Conservation (phyloP, 1,139 yeast genomes). For the Debaryomyces fabryi region DNA sequence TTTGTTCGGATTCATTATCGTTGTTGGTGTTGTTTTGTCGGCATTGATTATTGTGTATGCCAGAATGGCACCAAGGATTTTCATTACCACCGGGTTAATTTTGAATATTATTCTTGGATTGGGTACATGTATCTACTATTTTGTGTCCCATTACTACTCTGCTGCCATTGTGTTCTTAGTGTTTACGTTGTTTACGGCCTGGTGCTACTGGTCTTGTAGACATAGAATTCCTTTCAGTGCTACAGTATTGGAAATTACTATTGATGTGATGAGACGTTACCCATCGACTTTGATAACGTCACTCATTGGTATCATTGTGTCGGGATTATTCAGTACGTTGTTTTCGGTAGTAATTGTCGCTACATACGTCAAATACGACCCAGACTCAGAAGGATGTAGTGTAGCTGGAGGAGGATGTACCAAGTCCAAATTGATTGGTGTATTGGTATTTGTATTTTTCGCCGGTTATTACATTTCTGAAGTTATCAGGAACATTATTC, state of each 20-base stretch:
- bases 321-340: constrained; percentile 66
- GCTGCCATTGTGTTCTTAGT: constrained; percentile 78
- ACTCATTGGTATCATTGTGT: constrained; percentile 62
- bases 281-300: constrained; percentile 73
- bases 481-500: constrained; percentile 81
- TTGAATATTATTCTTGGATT: constrained; percentile 69
- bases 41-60: constrained; percentile 60
- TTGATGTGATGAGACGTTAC: constrained; percentile 71
- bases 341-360: constrained; percentile 73
- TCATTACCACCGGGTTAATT: constrained; percentile 71
- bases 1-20: constrained; percentile 67
- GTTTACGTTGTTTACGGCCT: constrained; percentile 64
- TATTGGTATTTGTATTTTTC: constrained; percentile 70
- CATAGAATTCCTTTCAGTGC: constrained; percentile 74
- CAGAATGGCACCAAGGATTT: constrained; percentile 62
- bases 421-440: constrained; percentile 66
- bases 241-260: constrained; percentile 67
- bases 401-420: constrained; percentile 70
- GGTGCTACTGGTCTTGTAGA: constrained; percentile 75
- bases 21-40: constrained; percentile 63
- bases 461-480: constrained; percentile 88
- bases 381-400: constrained; percentile 37
- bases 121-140: constrained; percentile 75
- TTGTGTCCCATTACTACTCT: constrained; percentile 65
- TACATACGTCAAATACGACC: constrained; percentile 71